Evolutionary conservation across 192 early-diverging fungal genomes (phyloP).

Genomic region (Haplosporangium gracile): DNA sequence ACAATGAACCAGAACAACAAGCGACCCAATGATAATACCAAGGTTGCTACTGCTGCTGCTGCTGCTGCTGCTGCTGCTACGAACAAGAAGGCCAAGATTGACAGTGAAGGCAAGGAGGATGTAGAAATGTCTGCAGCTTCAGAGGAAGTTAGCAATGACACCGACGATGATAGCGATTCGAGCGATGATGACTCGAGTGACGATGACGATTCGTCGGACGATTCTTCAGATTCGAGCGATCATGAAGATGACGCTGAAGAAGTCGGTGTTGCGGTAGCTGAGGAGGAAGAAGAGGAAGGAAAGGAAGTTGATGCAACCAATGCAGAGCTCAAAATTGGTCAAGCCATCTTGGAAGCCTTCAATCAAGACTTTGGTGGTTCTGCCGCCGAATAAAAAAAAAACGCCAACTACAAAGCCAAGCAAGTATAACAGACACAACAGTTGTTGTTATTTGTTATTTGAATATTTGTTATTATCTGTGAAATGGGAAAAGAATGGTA

Average conservation of each 20-base stretch:
- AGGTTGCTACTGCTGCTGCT: neutral
- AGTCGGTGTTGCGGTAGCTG: neutral
- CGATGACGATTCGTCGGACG: slow-evolving; percentile 19
- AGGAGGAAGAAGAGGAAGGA: neutral
- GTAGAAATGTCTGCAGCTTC: slow-evolving; percentile 7
- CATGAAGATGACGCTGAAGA: slow-evolving; percentile 6
- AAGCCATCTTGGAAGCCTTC: slow-evolving; percentile 46
- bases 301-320: neutral
- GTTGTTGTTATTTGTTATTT: neutral
- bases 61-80: neutral
- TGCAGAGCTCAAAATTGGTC: slow-evolving; percentile 26
- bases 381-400: neutral
- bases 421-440: neutral
- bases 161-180: slow-evolving; percentile 22
- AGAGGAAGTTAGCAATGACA: neutral
- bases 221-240: slow-evolving; percentile 11
- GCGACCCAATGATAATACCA: neutral
- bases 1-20: neutral
- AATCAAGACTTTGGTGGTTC: slow-evolving; percentile 41
- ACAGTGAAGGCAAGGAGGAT: neutral
- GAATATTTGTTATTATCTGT: neutral
- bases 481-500: neutral
- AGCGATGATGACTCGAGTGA: slow-evolving; percentile 17
- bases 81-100: slow-evolving; percentile 4
- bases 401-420: neutral